These are phyloP conservation scores for Sugiyamaella paludigena DNA, from an alignment of 1,139 yeast genomes.

Conservation along the genomic window DNA sequence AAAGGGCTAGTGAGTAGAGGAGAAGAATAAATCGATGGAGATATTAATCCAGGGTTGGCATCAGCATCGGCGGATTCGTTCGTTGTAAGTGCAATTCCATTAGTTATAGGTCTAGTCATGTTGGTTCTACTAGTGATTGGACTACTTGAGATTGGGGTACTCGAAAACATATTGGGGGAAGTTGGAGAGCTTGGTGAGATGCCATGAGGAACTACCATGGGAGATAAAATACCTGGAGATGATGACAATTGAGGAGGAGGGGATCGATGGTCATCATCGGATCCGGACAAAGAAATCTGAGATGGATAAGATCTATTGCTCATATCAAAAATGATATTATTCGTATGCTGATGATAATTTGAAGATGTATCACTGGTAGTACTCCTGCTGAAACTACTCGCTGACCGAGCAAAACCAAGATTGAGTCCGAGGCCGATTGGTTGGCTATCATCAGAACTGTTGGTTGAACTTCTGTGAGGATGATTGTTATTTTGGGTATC, in stretches of 20 bases:
- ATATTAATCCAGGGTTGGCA: background rate
- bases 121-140: constrained; percentile 2
- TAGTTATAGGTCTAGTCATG: background rate
- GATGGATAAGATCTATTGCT: constrained; percentile 10
- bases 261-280: background rate
- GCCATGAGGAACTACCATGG: background rate
- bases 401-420: constrained; percentile 2
- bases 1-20: too few relatives aligned
- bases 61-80: too few relatives aligned
- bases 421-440: constrained; percentile 8
- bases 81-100: too few relatives aligned
- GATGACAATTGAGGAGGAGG: background rate
- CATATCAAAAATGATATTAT: background rate
- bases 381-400: background rate
- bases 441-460: background rate
- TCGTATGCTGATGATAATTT: constrained; percentile 4
- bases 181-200: constrained; percentile 5
- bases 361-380: background rate
- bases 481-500: too few relatives aligned
- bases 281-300: background rate
- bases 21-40: constrained; percentile 2
- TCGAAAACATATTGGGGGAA: constrained; percentile 2
- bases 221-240: background rate
- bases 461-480: too few relatives aligned
- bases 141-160: background rate